Conservation (phyloP, 75 land plant species). For the Larix kaempferi region DNA sequence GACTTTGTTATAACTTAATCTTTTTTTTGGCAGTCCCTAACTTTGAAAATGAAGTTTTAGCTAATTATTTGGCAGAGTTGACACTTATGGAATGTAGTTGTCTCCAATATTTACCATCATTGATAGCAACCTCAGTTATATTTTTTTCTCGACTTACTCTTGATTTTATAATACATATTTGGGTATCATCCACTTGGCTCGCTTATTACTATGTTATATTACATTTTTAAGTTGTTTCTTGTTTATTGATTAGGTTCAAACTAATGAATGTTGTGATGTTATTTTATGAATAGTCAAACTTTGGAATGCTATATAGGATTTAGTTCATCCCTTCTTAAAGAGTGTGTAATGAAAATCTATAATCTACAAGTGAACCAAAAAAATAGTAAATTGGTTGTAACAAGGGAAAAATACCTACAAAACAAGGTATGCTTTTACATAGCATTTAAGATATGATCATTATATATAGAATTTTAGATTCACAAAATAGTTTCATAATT, state of each 20-base stretch:
- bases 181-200: slow-evolving; percentile 32
- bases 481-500: neutral
- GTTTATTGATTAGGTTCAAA: neutral
- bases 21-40: slow-evolving; percentile 35
- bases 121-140: slow-evolving; percentile 69
- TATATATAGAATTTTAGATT: too few species aligned
- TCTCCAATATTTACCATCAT: slow-evolving; percentile 53
- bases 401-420: slow-evolving; percentile 71
- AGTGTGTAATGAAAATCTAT: slow-evolving; percentile 51
- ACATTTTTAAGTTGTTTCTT: neutral
- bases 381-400: slow-evolving; percentile 30
- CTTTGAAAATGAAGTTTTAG: slow-evolving; percentile 42
- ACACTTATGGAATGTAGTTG: slow-evolving; percentile 55
- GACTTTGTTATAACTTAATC: neutral
- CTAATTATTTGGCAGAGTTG: slow-evolving; percentile 57
- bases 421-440: slow-evolving; percentile 47
- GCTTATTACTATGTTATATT: neutral
- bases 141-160: slow-evolving; percentile 60
- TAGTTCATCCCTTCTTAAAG: slow-evolving; percentile 52
- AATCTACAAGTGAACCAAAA: slow-evolving; percentile 44
- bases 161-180: slow-evolving; percentile 46
- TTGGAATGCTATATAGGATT: slow-evolving; percentile 49
- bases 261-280: neutral
- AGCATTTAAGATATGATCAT: too few species aligned
- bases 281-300: slow-evolving; percentile 28